phyloP scores from a whole-genome alignment of 1,139 yeast genomes.

The Suhomyces wounanorum region DNA sequence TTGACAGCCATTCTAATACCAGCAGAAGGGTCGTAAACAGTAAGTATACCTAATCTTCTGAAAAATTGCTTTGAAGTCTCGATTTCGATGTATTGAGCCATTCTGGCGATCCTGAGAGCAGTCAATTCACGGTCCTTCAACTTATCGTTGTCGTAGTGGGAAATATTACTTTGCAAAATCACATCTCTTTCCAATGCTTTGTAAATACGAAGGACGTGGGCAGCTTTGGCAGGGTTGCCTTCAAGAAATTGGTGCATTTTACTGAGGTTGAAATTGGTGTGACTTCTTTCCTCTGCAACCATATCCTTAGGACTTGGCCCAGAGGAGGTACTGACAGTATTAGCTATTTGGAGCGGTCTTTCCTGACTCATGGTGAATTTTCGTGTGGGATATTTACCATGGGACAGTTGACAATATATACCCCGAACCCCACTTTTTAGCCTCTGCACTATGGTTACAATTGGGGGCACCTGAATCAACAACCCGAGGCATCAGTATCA shows the following conservation, averaged over 20 bases:
- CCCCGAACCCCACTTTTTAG: slow-evolving; percentile 11
- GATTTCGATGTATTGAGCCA: slow-evolving; percentile 50
- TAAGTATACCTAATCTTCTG: slow-evolving; percentile 44
- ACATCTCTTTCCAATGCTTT: slow-evolving; percentile 57
- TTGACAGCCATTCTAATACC: slow-evolving; percentile 60
- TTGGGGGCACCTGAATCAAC: not conserved
- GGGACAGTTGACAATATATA: slow-evolving; percentile 3
- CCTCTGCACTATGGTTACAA: not conserved
- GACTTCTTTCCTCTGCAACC: slow-evolving; percentile 50
- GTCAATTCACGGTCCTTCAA: slow-evolving; percentile 53
- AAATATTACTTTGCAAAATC: slow-evolving; percentile 45
- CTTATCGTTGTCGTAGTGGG: slow-evolving; percentile 56
- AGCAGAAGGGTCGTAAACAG: slow-evolving; percentile 61
- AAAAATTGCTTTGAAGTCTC: slow-evolving; percentile 49
- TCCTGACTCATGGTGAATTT: not conserved
- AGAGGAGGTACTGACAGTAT: slow-evolving; percentile 9
- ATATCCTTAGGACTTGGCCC: slow-evolving; percentile 26
- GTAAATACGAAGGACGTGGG: slow-evolving; percentile 46
- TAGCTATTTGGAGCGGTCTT: slow-evolving; percentile 2
- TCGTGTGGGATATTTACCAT: not conserved
- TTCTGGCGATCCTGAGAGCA: slow-evolving; percentile 39
- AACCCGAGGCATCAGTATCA: not conserved
- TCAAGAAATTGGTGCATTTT: slow-evolving; percentile 47
- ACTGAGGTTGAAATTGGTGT: slow-evolving; percentile 45
- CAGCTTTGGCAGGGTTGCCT: slow-evolving; percentile 51